These are phyloP conservation scores for Ilyonectria sp. DNA, from an alignment of 2,329 filamentous ascomycete species.

Conservation along the genomic window DNA sequence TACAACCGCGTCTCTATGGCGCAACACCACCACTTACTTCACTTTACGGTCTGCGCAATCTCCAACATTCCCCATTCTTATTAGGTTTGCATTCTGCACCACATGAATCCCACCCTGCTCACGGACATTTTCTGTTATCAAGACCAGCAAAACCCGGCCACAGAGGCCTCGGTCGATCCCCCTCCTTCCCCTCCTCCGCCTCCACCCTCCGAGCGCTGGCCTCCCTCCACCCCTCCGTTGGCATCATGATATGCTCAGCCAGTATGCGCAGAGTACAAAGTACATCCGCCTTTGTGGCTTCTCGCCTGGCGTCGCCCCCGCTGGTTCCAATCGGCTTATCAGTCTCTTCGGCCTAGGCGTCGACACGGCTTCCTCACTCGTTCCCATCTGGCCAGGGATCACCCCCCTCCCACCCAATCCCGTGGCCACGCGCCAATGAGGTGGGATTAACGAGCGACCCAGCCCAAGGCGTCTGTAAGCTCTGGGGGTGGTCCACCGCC, in stretches of 20 bases:
- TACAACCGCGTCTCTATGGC: background rate
- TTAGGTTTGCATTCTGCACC: conserved; percentile 3
- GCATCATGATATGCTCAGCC: background rate
- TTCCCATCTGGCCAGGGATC: conserved; percentile 20
- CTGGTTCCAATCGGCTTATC: conserved; percentile 38
- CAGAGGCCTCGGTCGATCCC: conserved; percentile 5
- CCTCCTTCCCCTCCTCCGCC: conserved; percentile 16
- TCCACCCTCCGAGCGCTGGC: conserved; percentile 4
- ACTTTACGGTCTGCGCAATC: background rate
- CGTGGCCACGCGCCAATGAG: conserved; percentile 35
- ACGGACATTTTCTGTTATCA: conserved; percentile 18
- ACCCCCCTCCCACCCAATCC: conserved; percentile 11
- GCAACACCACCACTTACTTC: background rate
- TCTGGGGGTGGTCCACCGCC: conserved; percentile 29
- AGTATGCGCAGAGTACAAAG: background rate
- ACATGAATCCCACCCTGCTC: conserved; percentile 21
- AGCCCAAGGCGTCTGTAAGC: conserved; percentile 32
- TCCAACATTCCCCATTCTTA: background rate
- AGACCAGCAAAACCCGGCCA: background rate
- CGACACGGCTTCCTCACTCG: conserved; percentile 11
- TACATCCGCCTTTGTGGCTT: conserved; percentile 2
- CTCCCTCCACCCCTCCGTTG: background rate
- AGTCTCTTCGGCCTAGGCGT: conserved; percentile 22
- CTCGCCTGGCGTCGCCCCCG: conserved; percentile 17
- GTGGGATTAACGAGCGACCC: conserved; percentile 18